A percentile compares a stretch with the other conserved stretches of the same genome.
Conservation (phyloP, 1,284 basidiomycete genomes). For the Trichosporon ovoides region DNA sequence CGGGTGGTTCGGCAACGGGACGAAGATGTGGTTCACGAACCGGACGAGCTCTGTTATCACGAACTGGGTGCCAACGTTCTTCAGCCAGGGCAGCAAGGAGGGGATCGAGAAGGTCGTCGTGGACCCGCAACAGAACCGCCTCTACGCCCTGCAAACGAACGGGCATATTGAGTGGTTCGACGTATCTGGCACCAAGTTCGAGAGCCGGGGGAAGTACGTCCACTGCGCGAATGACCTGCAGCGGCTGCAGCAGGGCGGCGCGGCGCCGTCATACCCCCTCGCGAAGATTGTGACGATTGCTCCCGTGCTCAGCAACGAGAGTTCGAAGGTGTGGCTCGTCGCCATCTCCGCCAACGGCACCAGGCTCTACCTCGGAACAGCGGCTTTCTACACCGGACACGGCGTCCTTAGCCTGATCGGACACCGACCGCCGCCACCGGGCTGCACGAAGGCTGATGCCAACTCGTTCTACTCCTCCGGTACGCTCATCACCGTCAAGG, state of each 20-base stretch:
- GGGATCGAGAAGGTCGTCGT: constrained; percentile 42
- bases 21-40: constrained; percentile 51
- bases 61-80: constrained; percentile 31
- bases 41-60: constrained; percentile 30
- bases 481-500: constrained; percentile 34
- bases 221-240: constrained; percentile 24
- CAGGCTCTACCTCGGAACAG: constrained; percentile 16
- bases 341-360: constrained; percentile 64
- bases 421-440: constrained; percentile 31
- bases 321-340: constrained; percentile 61
- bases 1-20: constrained; percentile 67
- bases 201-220: constrained; percentile 25
- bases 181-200: constrained; percentile 29
- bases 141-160: constrained; percentile 37
- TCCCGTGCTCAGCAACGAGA: constrained; percentile 45
- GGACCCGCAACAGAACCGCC: constrained; percentile 33
- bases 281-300: constrained; percentile 42
- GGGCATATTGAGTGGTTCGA: constrained; percentile 38
- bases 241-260: constrained; percentile 17
- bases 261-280: constrained; percentile 12
- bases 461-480: constrained; percentile 43
- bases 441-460: constrained; percentile 15
- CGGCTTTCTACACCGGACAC: constrained; percentile 5
- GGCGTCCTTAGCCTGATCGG: constrained; percentile 14
- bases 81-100: constrained; percentile 19